Percentiles rank a stretch among this genome's conserved stretches.
Evolutionary conservation across 371 early-diverging fungal species (phyloP).

Genomic region (Lichtheimia hyalospora): DNA sequence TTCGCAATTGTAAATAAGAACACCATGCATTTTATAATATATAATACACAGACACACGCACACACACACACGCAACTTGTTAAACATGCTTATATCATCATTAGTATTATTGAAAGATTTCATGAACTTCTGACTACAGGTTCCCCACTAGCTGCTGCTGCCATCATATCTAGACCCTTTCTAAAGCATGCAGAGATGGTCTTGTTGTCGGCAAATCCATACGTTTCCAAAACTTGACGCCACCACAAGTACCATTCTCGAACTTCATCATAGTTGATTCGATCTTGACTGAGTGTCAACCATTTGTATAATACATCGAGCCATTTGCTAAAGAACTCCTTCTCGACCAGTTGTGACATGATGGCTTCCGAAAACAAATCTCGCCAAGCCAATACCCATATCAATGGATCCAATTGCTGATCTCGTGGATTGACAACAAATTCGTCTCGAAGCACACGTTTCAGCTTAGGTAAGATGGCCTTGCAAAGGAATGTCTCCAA

Average conservation of each 20-base stretch:
- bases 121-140: conserved; percentile 3
- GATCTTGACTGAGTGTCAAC: conserved; percentile 50
- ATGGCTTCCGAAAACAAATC: conserved; percentile 52
- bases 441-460: conserved; percentile 56
- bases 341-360: conserved; percentile 64
- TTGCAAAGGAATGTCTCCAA: conserved; percentile 60
- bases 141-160: conserved; percentile 23
- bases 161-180: conserved; percentile 75
- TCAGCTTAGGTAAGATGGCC: conserved; percentile 71
- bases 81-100: not conserved
- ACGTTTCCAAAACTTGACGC: conserved; percentile 61
- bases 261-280: conserved; percentile 65
- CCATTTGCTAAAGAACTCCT: conserved; percentile 82
- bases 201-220: conserved; percentile 41
- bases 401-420: conserved; percentile 62
- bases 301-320: conserved; percentile 66
- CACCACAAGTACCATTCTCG: conserved; percentile 72
- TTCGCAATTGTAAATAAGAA: not conserved
- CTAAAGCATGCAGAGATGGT: conserved; percentile 55
- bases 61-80: too few relatives aligned
- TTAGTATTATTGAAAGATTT: not conserved
- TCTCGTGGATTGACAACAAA: conserved; percentile 76
- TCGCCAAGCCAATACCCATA: conserved; percentile 69
- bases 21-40: not conserved
- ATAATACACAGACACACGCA: too few relatives aligned